These are phyloP conservation scores for Cytospora chrysosperma DNA, from an alignment of 2,329 filamentous ascomycete genomes.

Conservation along the genomic window DNA sequence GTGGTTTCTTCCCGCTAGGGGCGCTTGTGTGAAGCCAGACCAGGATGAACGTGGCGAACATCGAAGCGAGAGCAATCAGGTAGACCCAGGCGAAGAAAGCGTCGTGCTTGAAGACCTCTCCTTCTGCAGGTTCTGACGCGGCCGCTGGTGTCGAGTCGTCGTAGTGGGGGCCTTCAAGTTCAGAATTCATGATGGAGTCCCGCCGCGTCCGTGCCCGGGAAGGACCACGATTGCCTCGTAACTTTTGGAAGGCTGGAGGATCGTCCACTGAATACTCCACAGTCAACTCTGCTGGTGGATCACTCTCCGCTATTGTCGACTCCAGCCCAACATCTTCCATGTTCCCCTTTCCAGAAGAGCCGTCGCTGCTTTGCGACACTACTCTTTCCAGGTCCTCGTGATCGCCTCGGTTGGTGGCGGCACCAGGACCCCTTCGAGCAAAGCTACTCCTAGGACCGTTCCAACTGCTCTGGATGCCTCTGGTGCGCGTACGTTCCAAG, in stretches of 20 bases:
- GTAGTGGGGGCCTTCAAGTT: conserved; percentile 38
- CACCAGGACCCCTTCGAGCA: conserved; percentile 27
- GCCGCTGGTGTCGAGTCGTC: conserved; percentile 39
- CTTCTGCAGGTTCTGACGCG: conserved; percentile 45
- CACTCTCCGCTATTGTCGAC: conserved; percentile 58
- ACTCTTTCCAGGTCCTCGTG: conserved; percentile 45
- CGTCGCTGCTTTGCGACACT: conserved; percentile 32
- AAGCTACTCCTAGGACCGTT: conserved; percentile 52
- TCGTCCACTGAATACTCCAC: conserved; percentile 52
- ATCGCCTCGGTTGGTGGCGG: conserved; percentile 28
- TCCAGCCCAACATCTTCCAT: conserved; percentile 89
- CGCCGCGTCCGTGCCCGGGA: conserved; percentile 42
- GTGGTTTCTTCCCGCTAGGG: conserved; percentile 64
- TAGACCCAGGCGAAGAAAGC: conserved; percentile 90
- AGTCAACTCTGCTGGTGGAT: conserved; percentile 60
- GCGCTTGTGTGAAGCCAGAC: conserved; percentile 85
- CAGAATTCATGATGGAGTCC: conserved; percentile 46
- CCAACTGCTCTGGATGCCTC: conserved; percentile 65
- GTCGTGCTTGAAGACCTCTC: conserved; percentile 78
- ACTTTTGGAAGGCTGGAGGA: conserved; percentile 63
- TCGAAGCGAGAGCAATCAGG: conserved; percentile 76
- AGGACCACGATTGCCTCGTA: conserved; percentile 43
- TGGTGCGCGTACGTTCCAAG: conserved; percentile 47
- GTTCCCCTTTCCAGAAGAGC: conserved; percentile 51
- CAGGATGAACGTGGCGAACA: conserved; percentile 85